Conservation (phyloP, 805 yeast genomes). For the Ogataea pini region DNA sequence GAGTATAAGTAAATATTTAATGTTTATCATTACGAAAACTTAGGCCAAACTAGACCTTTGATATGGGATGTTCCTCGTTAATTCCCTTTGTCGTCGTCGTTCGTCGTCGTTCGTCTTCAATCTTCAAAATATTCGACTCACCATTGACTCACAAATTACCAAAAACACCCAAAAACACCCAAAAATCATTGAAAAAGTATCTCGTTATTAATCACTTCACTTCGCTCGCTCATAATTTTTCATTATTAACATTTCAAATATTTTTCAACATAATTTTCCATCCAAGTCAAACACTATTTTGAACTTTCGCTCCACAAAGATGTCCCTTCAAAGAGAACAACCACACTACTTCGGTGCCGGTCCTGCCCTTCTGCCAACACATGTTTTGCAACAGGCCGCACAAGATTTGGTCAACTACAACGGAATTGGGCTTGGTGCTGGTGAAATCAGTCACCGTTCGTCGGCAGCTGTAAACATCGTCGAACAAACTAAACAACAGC, state of each 20-base stretch:
- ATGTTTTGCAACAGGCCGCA: constrained; percentile 86
- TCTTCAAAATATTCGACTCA: no score
- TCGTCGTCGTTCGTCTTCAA: no score
- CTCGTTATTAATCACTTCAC: no score
- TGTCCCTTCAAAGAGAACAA: constrained; percentile 60
- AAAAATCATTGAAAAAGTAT: no score
- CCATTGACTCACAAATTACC: no score
- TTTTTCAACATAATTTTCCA: background rate
- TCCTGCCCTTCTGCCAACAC: constrained; percentile 87
- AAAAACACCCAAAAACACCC: no score
- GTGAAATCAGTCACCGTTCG: constrained; percentile 96
- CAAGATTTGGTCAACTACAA: constrained; percentile 73
- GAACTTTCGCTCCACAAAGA: no score
- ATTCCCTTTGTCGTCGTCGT: no score
- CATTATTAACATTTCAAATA: background rate
- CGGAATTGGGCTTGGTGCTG: constrained; percentile 77
- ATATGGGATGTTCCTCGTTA: no score
- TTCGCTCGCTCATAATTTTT: background rate
- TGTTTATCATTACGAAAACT: no score
- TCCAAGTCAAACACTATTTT: constrained; percentile 1
- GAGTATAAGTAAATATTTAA: no score
- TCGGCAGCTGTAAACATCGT: constrained; percentile 76
- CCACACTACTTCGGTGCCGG: constrained; percentile 97
- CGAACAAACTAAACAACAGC: constrained; percentile 68
- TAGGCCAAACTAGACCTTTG: no score